phyloP scores from a whole-genome alignment of 495 filamentous ascomycete genomes.

The Tetracladium setigerum region DNA sequence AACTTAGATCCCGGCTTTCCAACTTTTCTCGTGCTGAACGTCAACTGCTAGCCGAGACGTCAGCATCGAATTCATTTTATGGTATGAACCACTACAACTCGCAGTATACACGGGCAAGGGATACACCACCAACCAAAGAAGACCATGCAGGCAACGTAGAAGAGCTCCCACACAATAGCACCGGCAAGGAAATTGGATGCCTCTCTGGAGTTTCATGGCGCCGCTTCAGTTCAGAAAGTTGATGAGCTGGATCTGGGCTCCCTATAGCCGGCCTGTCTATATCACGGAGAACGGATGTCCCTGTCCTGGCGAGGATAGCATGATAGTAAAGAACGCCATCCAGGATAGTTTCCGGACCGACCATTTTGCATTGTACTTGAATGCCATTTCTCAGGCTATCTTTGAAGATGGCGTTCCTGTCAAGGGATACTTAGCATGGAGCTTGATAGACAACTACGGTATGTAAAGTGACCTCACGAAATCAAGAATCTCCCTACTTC shows the following conservation, averaged over 20 bases:
- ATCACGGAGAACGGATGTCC: slow-evolving; percentile 83
- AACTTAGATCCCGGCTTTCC: slow-evolving; percentile 61
- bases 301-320: slow-evolving; percentile 64
- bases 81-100: slow-evolving; percentile 80
- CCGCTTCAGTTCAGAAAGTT: slow-evolving; percentile 66
- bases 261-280: slow-evolving; percentile 68
- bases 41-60: slow-evolving; percentile 57
- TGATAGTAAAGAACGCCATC: slow-evolving; percentile 65
- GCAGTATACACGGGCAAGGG: slow-evolving; percentile 66
- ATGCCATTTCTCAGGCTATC: slow-evolving; percentile 61
- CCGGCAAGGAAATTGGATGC: slow-evolving; percentile 65
- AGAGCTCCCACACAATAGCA: slow-evolving; percentile 54
- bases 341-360: slow-evolving; percentile 65
- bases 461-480: background rate
- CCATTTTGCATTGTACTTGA: slow-evolving; percentile 65
- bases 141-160: slow-evolving; percentile 66
- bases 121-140: slow-evolving; percentile 43
- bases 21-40: slow-evolving; percentile 55
- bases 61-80: slow-evolving; percentile 77
- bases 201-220: slow-evolving; percentile 62
- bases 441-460: slow-evolving; percentile 61
- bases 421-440: slow-evolving; percentile 70
- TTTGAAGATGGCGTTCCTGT: slow-evolving; percentile 63
- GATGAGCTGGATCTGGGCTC: slow-evolving; percentile 69
- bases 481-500: background rate